Evolutionary conservation across 345 rosid genomes (phyloP), one percentile per base, ranked within the genome.

Genomic region (Sonneratia caseolaris): DNA sequence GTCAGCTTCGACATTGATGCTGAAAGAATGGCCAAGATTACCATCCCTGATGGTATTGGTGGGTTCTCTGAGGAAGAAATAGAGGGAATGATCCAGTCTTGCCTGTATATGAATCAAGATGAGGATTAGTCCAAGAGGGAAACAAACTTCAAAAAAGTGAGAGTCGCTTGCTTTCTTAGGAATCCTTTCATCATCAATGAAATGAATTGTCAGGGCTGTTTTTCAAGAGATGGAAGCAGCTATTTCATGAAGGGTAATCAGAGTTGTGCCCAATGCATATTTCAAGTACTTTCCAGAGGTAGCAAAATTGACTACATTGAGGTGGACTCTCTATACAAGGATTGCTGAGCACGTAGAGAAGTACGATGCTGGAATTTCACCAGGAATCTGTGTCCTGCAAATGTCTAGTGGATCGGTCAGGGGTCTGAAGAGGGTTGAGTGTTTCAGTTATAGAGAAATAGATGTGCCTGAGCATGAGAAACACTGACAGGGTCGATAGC

Each of bases 1-100:
- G 79, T 79, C 48, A 75, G 82, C 79, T 82, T 79, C 15, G 85
- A 79, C 42, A 75, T 79, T 0, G 85, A 82, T 68, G 85, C 82
- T 0, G 80, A 72, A 5, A 80, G 72, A 71, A 79, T 71, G 74
- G 75, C 76, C 75, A 82, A 77, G 69, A 73, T 77, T 68, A 75
- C 79, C 47, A 75, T 75, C 53, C 24, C 64, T 15, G 47, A 56
- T 32, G 73, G 70, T 43, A 69, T 37, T 57, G 73, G 69, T 3
- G 65, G 69, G 40, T 32, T 75, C 69, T 69, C 77, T 8, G 65
- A 75, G 70, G 69, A 69, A 18, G 73, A 75, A 9, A 75, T 70
- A 3, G 73, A 75, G 66, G 70, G 70, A 69, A 62, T 75, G 77
- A 72, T 69, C n/a, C 73, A 49, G 53, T 73, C 36, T 59, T 59